These are phyloP conservation scores for Candida sp. DNA, from an alignment of 1,139 yeast genomes.

Conservation along the genomic window DNA sequence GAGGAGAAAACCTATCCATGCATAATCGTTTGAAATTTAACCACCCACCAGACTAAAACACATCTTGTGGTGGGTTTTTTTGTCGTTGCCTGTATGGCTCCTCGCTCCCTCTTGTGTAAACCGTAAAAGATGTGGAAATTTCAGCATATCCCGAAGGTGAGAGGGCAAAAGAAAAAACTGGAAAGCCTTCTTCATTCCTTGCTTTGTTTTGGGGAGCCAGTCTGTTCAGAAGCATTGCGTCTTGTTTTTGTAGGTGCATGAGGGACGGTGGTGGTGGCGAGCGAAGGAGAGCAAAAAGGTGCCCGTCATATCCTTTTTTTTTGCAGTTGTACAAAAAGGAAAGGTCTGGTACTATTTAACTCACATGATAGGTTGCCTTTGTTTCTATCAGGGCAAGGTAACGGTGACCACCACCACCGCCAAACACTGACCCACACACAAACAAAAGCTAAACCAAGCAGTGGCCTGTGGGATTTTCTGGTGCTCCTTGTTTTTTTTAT, in stretches of 20 bases:
- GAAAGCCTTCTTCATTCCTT: background rate
- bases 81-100: background rate
- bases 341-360: background rate
- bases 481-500: background rate
- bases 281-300: background rate
- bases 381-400: background rate
- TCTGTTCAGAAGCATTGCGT: background rate
- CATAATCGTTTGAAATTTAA: background rate
- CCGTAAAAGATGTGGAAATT: background rate
- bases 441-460: background rate
- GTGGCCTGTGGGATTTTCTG: background rate
- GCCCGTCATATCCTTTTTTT: background rate
- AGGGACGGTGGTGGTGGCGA: no score
- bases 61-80: background rate
- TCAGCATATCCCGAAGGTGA: background rate
- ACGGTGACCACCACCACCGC: background rate
- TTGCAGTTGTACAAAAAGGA: background rate
- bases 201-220: background rate
- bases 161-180: background rate
- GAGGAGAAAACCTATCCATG: background rate
- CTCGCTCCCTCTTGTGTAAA: background rate
- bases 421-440: background rate
- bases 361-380: background rate
- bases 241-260: background rate
- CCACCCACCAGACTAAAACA: background rate